Evolutionary conservation across 163 green algal genomes (phyloP).

Genomic region (Coccomyxa subellipsoidea): DNA sequence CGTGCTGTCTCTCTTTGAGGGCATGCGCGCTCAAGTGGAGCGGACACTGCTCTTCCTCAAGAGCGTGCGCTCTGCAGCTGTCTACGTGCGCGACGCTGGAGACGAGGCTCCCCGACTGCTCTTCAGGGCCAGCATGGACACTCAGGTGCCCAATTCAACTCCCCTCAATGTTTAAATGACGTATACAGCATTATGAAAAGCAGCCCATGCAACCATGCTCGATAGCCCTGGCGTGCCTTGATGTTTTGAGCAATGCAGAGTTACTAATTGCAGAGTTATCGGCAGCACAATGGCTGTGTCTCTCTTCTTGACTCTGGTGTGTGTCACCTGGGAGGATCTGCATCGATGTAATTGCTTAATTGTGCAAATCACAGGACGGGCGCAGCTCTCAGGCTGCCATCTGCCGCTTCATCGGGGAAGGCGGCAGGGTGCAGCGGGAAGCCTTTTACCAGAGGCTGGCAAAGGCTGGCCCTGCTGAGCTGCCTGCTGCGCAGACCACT

Average conservation of each 20-base stretch:
- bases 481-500: neutral
- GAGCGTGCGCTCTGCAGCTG: conserved; percentile 39
- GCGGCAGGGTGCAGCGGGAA: conserved; percentile 21
- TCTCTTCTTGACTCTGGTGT: too few species aligned
- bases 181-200: too few species aligned
- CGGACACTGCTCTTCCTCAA: conserved; percentile 68
- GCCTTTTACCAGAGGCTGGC: conserved; percentile 41
- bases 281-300: too few species aligned
- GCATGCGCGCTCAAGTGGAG: conserved; percentile 38
- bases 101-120: conserved; percentile 20
- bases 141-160: too few species aligned
- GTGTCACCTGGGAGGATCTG: neutral
- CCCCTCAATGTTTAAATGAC: too few species aligned
- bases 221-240: too few species aligned
- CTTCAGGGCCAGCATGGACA: conserved; percentile 15
- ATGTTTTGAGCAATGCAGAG: too few species aligned
- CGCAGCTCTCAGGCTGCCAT: conserved; percentile 32
- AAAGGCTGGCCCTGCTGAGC: neutral
- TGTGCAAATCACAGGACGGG: conserved; percentile 1
- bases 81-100: conserved; percentile 31
- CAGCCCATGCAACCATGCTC: too few species aligned
- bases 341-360: too few species aligned
- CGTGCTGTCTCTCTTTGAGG: conserved; percentile 44
- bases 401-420: conserved; percentile 26
- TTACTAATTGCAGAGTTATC: too few species aligned